Evolutionary conservation across 805 yeast species (phyloP).

Genomic region (Candida yuanshanica): DNA sequence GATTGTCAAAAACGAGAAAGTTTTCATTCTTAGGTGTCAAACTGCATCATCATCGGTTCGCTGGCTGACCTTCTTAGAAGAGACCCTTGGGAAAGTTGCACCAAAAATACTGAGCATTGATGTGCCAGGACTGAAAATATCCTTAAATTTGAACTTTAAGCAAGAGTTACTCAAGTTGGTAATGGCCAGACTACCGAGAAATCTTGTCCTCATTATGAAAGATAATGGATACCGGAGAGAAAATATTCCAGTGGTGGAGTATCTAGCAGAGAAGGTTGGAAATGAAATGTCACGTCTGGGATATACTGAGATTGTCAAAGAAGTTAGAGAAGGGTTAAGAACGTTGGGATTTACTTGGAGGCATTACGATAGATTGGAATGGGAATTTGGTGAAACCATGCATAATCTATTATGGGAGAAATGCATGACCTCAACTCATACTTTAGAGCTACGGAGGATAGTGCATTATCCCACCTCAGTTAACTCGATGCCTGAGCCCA

Average conservation of each 20-base stretch:
- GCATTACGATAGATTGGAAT: constrained; percentile 70
- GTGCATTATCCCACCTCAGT: constrained; percentile 33
- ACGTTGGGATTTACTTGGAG: constrained; percentile 54
- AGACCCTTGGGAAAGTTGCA: constrained; percentile 39
- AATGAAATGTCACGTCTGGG: constrained; percentile 28
- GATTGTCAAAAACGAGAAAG: constrained; percentile 31
- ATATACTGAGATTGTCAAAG: constrained; percentile 17
- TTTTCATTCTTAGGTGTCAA: constrained; percentile 53
- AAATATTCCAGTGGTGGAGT: constrained; percentile 28
- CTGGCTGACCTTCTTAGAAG: constrained; percentile 59
- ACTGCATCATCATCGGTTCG: constrained; percentile 47
- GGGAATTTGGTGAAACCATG: constrained; percentile 46
- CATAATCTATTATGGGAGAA: constrained; percentile 37
- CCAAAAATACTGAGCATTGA: constrained; percentile 38
- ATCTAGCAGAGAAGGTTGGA: constrained; percentile 33
- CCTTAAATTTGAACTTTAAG: constrained; percentile 23
- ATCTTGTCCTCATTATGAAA: constrained; percentile 1
- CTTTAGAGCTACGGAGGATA: constrained; percentile 55
- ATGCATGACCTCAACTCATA: constrained; percentile 39
- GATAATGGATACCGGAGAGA: constrained; percentile 23
- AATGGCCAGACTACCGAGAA: background rate
- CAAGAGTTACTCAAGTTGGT: constrained; percentile 6
- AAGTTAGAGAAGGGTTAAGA: constrained; percentile 23
- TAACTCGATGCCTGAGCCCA: constrained; percentile 45
- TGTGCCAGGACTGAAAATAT: constrained; percentile 34